Evolutionary conservation across 2,329 filamentous ascomycete genomes (phyloP).

Genomic region (Aulographum hederae): DNA sequence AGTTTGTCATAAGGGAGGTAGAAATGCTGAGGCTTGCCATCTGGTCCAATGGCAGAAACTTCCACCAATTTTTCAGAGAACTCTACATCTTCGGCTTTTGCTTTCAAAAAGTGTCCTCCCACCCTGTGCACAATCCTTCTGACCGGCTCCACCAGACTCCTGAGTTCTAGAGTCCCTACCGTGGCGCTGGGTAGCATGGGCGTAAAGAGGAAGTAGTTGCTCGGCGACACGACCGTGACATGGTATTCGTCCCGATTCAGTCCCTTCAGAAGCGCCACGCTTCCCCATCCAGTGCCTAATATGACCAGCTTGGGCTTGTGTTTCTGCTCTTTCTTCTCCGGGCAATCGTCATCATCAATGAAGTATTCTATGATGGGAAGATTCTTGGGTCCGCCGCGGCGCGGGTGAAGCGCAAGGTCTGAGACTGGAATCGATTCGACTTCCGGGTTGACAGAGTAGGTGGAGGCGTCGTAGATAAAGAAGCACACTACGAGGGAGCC

Average conservation of each 20-base stretch:
- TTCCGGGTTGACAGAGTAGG: slow-evolving; percentile 57
- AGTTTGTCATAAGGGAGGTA: slow-evolving; percentile 97
- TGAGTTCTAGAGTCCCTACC: slow-evolving; percentile 80
- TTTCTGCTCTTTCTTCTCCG: slow-evolving; percentile 50
- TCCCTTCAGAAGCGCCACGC: slow-evolving; percentile 78
- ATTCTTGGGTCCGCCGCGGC: slow-evolving; percentile 81
- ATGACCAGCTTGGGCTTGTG: slow-evolving; percentile 88
- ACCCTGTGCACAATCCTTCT: slow-evolving; percentile 63
- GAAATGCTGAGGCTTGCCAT: slow-evolving; percentile 61
- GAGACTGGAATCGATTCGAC: slow-evolving; percentile 67
- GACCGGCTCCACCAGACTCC: slow-evolving; percentile 85
- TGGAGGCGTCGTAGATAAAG: slow-evolving; percentile 86
- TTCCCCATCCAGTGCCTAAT: slow-evolving; percentile 86
- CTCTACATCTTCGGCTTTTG: slow-evolving; percentile 71
- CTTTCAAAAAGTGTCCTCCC: slow-evolving; percentile 77
- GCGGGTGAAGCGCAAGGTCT: slow-evolving; percentile 61
- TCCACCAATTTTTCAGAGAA: slow-evolving; percentile 87
- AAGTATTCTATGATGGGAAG: slow-evolving; percentile 75
- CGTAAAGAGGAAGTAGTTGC: slow-evolving; percentile 95
- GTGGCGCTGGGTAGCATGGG: slow-evolving; percentile 96
- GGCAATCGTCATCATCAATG: slow-evolving; percentile 73
- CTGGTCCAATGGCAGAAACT: slow-evolving; percentile 52
- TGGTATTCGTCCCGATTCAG: slow-evolving; percentile 85
- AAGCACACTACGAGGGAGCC: slow-evolving; percentile 58
- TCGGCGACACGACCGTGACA: slow-evolving; percentile 83